Base-by-base conservation (phyloP, 202 grass and related monocot species). In the Tripidium arundinaceum region DNA sequence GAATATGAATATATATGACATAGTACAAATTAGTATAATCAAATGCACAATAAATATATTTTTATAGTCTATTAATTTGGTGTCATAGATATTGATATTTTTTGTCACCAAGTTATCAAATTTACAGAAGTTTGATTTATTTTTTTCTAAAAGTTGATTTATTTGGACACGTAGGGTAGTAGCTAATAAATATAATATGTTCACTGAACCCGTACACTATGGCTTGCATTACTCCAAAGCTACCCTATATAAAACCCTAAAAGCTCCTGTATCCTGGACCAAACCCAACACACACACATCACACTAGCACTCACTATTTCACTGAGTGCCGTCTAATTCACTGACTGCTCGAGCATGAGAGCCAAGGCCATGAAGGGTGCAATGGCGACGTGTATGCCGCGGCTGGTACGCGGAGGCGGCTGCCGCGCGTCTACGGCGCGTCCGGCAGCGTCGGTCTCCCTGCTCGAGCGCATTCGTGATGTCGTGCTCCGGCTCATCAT, bases 401-500 rank as follows among this genome's bases (percentile, higher is more conserved):
- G 88, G 64, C 86, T 93, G 25, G 37, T 36, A 41, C 68, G 79
- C 14, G 74, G 74, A 16, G 52, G 74, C 25, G 55, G 54, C 45
- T 71, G 83, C 72, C 62, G 83, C n/a, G 67, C 66, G 7, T 79
- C 91, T 1, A 91, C 77, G 21, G 86, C 86, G 26, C 70, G 34
- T 60, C 89, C 89, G 24, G 78, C 84, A 16, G 78, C 87, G 43
- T 75, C 86, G 15, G 79, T 83, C 8, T 90, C 89, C 25, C 89
- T 95, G n/a, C 82, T 92, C 4, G 82, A 90, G 82, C 85, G 89
- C 28, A 76, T 87, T 71, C 87, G 89, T 57, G 92, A 90, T 62
- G 89, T 87, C 22, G 73, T 95, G 33, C 67, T 95, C 41, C 75
- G 87, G 7, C 79, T 95, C 65, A 87, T 92, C 82, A 92, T 95